These are phyloP conservation scores for Golubevia pallescens DNA, from an alignment of 1,284 basidiomycete genomes.

Conservation along the genomic window DNA sequence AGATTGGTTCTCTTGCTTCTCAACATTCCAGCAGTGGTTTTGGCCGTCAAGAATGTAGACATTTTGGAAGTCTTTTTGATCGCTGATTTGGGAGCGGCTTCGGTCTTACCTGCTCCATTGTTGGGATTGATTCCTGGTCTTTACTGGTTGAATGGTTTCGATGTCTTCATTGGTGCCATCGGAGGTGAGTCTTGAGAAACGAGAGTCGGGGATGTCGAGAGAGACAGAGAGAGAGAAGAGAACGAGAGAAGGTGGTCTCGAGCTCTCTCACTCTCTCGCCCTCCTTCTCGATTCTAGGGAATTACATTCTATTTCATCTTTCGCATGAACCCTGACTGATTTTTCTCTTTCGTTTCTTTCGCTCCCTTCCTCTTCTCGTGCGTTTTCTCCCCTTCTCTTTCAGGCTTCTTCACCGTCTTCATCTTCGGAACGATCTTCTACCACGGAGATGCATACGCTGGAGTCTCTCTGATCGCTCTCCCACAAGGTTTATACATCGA, in stretches of 20 bases:
- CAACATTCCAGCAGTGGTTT: slow-evolving; percentile 55
- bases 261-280: too few relatives aligned
- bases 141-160: slow-evolving; percentile 57
- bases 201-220: too few relatives aligned
- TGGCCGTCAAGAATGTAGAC: slow-evolving; percentile 60
- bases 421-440: slow-evolving; percentile 59
- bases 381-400: too few relatives aligned
- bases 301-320: too few relatives aligned
- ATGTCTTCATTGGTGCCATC: slow-evolving; percentile 58
- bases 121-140: slow-evolving; percentile 50
- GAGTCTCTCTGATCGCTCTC: slow-evolving; percentile 45
- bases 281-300: too few relatives aligned
- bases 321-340: too few relatives aligned
- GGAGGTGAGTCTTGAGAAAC: slow-evolving; percentile 26
- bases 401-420: slow-evolving; percentile 60
- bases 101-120: slow-evolving; percentile 52
- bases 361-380: too few relatives aligned
- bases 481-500: slow-evolving; percentile 56
- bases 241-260: too few relatives aligned
- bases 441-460: slow-evolving; percentile 32
- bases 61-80: slow-evolving; percentile 63
- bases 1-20: slow-evolving; percentile 46
- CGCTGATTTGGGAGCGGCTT: slow-evolving; percentile 57
- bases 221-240: too few relatives aligned
- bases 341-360: too few relatives aligned